Conservation (phyloP, 2,329 filamentous ascomycete genomes). For the Fusarium sarcochroum region DNA sequence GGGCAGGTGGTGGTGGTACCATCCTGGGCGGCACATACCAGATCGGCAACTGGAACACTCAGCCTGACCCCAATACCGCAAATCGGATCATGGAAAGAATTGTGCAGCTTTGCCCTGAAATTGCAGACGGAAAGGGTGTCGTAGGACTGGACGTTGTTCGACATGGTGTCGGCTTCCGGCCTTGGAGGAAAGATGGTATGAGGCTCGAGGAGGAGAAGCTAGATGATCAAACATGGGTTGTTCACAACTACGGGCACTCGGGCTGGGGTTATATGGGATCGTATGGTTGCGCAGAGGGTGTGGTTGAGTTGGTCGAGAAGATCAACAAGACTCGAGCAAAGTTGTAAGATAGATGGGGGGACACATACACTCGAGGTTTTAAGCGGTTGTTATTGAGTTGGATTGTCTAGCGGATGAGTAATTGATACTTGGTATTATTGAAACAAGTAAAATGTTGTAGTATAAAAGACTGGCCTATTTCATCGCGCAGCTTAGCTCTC, state of each 20-base stretch:
- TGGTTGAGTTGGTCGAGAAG: constrained; percentile 76
- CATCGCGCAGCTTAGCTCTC: no score
- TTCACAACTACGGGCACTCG: constrained; percentile 85
- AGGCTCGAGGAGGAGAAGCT: constrained; percentile 74
- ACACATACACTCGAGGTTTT: no score
- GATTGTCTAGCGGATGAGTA: no score
- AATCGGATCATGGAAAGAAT: constrained; percentile 85
- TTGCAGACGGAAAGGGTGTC: constrained; percentile 76
- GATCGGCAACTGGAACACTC: constrained; percentile 82
- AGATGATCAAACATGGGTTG: constrained; percentile 71
- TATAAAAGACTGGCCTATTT: no score
- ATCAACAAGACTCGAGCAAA: constrained; percentile 57
- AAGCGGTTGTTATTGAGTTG: no score
- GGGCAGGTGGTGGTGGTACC: constrained; percentile 83
- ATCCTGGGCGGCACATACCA: constrained; percentile 88
- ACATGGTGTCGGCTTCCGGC: constrained; percentile 86
- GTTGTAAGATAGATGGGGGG: constrained; percentile 39
- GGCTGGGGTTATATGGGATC: constrained; percentile 81
- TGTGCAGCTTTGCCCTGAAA: constrained; percentile 73
- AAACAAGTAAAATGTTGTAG: no score
- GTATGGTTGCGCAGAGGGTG: constrained; percentile 80
- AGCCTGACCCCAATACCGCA: constrained; percentile 83
- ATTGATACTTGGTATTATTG: no score
- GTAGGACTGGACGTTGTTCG: constrained; percentile 81
- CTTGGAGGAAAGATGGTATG: constrained; percentile 79